These are phyloP conservation scores for Exophiala mesophila DNA, from an alignment of 2,329 filamentous ascomycete species.

Conservation along the genomic window DNA sequence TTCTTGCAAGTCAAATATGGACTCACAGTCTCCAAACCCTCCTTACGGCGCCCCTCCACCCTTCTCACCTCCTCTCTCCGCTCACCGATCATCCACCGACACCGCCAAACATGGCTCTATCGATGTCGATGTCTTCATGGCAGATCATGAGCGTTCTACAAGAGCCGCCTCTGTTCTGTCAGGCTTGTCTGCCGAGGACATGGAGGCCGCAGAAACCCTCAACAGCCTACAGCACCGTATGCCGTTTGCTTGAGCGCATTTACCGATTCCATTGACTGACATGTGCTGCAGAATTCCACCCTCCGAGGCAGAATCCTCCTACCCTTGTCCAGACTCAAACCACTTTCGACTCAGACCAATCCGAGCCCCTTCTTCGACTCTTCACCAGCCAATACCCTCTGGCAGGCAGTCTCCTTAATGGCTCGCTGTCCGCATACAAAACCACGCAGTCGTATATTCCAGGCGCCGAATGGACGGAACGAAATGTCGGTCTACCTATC, in stretches of 20 bases:
- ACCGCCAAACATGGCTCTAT: slow-evolving; percentile 27
- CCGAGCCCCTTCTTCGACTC: slow-evolving; percentile 78
- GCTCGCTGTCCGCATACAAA: slow-evolving; percentile 78
- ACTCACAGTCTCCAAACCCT: slow-evolving; percentile 19
- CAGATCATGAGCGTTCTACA: slow-evolving; percentile 37
- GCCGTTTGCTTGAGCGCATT: no score
- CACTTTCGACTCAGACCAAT: slow-evolving; percentile 45
- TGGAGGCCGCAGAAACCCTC: slow-evolving; percentile 66
- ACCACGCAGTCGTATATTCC: slow-evolving; percentile 87
- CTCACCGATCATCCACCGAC: slow-evolving; percentile 18
- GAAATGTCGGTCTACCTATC: slow-evolving; percentile 73
- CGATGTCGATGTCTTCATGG: slow-evolving; percentile 35
- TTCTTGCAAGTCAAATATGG: slow-evolving; percentile 9
- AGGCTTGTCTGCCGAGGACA: slow-evolving; percentile 39
- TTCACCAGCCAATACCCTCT: slow-evolving; percentile 84
- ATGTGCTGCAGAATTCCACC: slow-evolving; percentile 24
- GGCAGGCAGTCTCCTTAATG: slow-evolving; percentile 77
- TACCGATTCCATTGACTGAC: no score
- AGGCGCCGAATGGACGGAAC: slow-evolving; percentile 83
- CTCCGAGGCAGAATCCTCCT: slow-evolving; percentile 47
- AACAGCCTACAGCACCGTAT: slow-evolving; percentile 70
- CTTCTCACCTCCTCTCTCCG: slow-evolving; percentile 22
- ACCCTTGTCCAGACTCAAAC: slow-evolving; percentile 35
- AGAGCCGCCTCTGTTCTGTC: slow-evolving; percentile 44
- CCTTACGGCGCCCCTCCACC: slow-evolving; percentile 22